phyloP scores from a whole-genome alignment of 108 stramenopile species.

The Fragilariopsis cylindrus region DNA sequence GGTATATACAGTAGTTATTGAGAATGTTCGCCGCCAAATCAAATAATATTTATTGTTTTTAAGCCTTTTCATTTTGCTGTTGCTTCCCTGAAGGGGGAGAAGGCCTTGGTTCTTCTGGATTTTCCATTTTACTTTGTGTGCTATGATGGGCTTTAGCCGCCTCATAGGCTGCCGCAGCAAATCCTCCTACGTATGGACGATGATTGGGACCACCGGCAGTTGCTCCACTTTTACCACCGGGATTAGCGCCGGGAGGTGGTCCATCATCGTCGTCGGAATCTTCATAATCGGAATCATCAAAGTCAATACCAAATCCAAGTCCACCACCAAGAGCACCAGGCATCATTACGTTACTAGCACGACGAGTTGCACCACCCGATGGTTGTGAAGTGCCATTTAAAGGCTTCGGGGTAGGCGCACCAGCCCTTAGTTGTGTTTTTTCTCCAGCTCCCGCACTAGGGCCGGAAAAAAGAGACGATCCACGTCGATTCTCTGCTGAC shows the following conservation, averaged over 20 bases:
- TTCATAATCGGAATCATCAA: conserved; percentile 62
- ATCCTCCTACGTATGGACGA: conserved; percentile 82
- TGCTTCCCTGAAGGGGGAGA: not conserved
- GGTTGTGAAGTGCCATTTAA: conserved; percentile 10
- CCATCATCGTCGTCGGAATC: conserved; percentile 53
- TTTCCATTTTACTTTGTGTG: conserved; percentile 22
- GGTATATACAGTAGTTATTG: no score
- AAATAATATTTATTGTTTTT: not conserved
- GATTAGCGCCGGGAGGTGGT: conserved; percentile 23
- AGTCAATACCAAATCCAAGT: conserved; percentile 52
- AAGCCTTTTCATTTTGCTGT: conserved; percentile 10
- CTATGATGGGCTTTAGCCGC: conserved; percentile 70
- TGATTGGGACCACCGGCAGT: conserved; percentile 41
- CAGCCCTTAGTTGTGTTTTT: not conserved
- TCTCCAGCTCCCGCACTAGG: conserved; percentile 26
- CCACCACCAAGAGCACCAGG: conserved; percentile 48
- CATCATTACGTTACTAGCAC: conserved; percentile 38
- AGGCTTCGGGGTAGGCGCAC: conserved; percentile 15
- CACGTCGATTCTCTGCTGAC: conserved; percentile 43
- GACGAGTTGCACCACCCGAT: conserved; percentile 23
- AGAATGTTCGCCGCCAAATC: not conserved
- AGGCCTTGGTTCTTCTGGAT: conserved; percentile 2
- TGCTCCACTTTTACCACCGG: conserved; percentile 13
- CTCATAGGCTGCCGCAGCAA: conserved; percentile 85
- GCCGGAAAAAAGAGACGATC: conserved; percentile 43